Base-by-base conservation (phyloP, 1,139 yeast species). In the Suhomyces wounanorum region DNA sequence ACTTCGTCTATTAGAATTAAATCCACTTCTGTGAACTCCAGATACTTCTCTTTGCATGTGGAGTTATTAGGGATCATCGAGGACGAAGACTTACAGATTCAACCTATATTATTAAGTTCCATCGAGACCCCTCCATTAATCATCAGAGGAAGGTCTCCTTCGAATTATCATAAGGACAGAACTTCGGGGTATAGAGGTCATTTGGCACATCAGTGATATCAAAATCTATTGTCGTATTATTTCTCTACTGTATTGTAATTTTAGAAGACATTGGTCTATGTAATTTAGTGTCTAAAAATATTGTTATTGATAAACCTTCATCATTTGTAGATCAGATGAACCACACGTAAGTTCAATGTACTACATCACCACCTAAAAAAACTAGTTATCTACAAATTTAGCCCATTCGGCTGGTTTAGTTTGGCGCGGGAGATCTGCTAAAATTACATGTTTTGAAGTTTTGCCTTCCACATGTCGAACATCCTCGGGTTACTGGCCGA, bases 121-220 rank as follows among this genome's bases (percentile, higher is more conserved):
- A 64, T 82, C 26, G 82, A 78, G 59, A 83, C 88, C 0, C 88
- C 88, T 0, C 84, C 87, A 1, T 71, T 85, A 56, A 73, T 82
- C n/a, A 79, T 85, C 33, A 72, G 89, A 55, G 90, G 90, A 1
- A 72, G 89, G 59, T 83, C 88, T 8, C 89, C 89, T 6, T 81
- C 88, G 1, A 84, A 81, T 59, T 85, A 84, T 57, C 78, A 73
- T 47, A 71, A 69, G 55, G 77, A 73, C 51, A 64, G 72, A 55
- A 72, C 77, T 14, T 66, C 73, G 21, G 77, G 77, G 14, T 73
- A 72, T 56, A 65, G 77, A 52, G 63, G 65, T 21, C 65, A 64
- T 10, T 35, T 43, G 14, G 14, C 21, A 6, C 44, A 42, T n/a
- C 16, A 42, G 44, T 42, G 30, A 18, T 8, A 5, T 26, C 10